Percentiles rank a stretch among this genome's conserved stretches.
Conservation (phyloP, 345 rosid species). For the Leavenworthia alabamica region DNA sequence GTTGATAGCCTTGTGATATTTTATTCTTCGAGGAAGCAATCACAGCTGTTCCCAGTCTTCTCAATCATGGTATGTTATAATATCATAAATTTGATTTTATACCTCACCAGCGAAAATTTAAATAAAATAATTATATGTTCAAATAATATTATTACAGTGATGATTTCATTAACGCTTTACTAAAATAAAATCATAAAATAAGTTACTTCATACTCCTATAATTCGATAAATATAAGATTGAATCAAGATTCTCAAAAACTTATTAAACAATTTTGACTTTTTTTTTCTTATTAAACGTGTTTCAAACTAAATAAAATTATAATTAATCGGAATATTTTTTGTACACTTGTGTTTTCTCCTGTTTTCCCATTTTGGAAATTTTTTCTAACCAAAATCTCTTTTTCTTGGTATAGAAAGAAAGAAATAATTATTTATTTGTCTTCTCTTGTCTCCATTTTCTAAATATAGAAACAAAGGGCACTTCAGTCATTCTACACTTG, state of each 20-base stretch:
- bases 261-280: too few relatives aligned
- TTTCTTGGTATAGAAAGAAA: neutral
- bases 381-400: conserved; percentile 10
- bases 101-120: neutral
- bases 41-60: conserved; percentile 20
- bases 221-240: neutral
- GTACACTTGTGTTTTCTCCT: conserved; percentile 23
- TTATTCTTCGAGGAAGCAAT: conserved; percentile 2
- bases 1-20: conserved; percentile 11
- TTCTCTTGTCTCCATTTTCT: neutral
- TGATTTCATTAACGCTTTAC: neutral
- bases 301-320: neutral
- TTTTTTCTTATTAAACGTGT: too few relatives aligned
- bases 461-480: neutral
- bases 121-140: conserved; percentile 4
- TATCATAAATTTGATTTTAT: conserved; percentile 1
- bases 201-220: neutral
- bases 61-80: conserved; percentile 17
- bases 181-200: neutral
- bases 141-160: conserved; percentile 4
- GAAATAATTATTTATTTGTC: neutral
- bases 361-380: neutral
- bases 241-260: neutral
- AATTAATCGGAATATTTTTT: neutral
- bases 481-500: neutral